phyloP scores from a whole-genome alignment of 257 asterid species.

The Solanum corneliomulleri region DNA sequence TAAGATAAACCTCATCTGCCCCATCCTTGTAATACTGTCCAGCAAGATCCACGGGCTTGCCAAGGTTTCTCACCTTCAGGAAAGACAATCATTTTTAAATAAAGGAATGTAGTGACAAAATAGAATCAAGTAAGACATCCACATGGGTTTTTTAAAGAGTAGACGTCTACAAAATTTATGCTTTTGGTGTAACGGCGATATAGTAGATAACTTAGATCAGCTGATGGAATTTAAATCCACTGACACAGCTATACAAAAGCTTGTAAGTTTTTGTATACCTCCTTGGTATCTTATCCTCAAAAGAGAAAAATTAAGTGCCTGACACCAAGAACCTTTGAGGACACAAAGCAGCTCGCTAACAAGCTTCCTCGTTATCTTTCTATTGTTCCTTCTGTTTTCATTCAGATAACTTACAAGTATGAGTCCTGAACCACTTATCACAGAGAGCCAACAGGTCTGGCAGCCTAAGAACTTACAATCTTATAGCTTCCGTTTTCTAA shows the following conservation, averaged over 20 bases:
- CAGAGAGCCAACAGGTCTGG: neutral
- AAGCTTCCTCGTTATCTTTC: neutral
- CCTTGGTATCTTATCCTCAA: neutral
- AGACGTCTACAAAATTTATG: neutral
- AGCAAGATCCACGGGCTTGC: conserved; percentile 96
- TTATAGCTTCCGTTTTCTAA: neutral
- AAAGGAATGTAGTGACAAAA: neutral
- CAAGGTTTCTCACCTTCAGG: conserved; percentile 90
- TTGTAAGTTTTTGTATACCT: neutral
- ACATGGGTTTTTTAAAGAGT: neutral
- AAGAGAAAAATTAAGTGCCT: neutral
- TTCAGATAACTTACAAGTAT: neutral
- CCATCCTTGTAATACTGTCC: conserved; percentile 85
- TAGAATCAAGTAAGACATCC: neutral
- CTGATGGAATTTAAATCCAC: neutral
- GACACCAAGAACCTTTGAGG: neutral
- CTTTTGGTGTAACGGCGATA: neutral
- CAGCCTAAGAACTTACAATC: neutral
- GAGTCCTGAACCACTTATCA: neutral
- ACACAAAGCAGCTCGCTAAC: neutral
- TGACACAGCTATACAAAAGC: neutral
- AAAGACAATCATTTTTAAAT: neutral
- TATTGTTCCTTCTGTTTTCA: neutral
- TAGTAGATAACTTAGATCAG: neutral
- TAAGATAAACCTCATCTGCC: conserved; percentile 82